These are phyloP conservation scores for Aspergillus affinis DNA, from an alignment of 495 filamentous ascomycete genomes.

Conservation along the genomic window DNA sequence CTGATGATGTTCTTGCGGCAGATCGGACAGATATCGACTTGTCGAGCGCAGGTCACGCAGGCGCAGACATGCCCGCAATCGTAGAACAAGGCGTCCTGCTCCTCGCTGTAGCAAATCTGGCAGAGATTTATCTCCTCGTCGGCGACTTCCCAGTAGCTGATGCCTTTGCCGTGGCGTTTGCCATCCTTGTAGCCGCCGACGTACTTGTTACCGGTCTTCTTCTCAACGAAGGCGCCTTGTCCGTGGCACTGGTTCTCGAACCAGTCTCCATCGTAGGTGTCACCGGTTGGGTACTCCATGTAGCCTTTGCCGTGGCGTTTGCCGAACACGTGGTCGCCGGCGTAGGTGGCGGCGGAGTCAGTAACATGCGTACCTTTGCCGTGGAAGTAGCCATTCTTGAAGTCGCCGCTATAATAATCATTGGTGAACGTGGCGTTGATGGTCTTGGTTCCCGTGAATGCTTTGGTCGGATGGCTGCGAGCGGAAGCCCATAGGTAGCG, in stretches of 20 bases:
- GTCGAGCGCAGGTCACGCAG: conserved; percentile 60
- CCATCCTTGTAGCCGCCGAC: conserved; percentile 63
- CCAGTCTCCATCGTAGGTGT: conserved; percentile 64
- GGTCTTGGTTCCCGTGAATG: conserved; percentile 45
- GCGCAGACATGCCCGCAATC: conserved; percentile 68
- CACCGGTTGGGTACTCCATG: conserved; percentile 61
- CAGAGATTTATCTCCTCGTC: conserved; percentile 63
- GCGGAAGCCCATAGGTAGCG: conserved; percentile 46
- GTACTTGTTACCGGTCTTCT: conserved; percentile 61
- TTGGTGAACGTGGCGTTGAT: conserved; percentile 46
- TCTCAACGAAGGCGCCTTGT: conserved; percentile 58
- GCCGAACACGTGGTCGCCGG: conserved; percentile 53
- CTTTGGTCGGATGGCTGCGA: conserved; percentile 44
- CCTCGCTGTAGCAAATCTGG: conserved; percentile 64
- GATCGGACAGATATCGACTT: conserved; percentile 64
- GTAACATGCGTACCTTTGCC: conserved; percentile 54
- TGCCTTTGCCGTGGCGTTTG: conserved; percentile 61
- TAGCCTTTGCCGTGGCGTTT: conserved; percentile 54
- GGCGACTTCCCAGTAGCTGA: conserved; percentile 61
- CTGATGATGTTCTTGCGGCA: conserved; percentile 59
- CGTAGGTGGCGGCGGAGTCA: conserved; percentile 54
- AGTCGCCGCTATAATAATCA: conserved; percentile 49
- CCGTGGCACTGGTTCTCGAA: conserved; percentile 56
- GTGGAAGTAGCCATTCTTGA: conserved; percentile 51
- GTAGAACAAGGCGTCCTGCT: conserved; percentile 61